phyloP scores from a whole-genome alignment of 164 flowering plant genomes.

The Houttuynia cordata region DNA sequence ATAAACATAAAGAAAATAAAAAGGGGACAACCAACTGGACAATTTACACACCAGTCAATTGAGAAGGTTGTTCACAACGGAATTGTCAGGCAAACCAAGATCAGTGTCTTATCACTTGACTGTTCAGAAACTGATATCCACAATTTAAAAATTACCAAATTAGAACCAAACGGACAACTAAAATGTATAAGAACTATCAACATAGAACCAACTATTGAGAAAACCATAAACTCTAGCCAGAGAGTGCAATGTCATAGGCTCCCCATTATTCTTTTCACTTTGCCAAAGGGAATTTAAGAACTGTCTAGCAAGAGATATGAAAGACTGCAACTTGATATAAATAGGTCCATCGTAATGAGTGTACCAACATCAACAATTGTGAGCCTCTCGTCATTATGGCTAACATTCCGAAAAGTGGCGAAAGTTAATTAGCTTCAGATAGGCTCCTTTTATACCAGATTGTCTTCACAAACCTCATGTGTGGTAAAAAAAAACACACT shows the following conservation, averaged over 20 bases:
- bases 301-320: slow-evolving; percentile 45
- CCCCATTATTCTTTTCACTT: slow-evolving; percentile 44
- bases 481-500: slow-evolving; percentile 20
- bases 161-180: no score
- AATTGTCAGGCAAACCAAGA: no score
- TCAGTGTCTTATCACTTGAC: no score
- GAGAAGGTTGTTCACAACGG: no score
- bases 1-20: no score
- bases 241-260: slow-evolving; percentile 34
- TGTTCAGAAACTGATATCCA: no score
- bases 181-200: no score
- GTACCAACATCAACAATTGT: slow-evolving; percentile 30
- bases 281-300: slow-evolving; percentile 34
- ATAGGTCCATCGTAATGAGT: slow-evolving; percentile 26
- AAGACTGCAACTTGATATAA: slow-evolving; percentile 23
- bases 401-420: slow-evolving; percentile 33
- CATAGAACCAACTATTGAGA: no score
- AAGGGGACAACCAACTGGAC: no score
- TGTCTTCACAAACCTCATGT: slow-evolving; percentile 17
- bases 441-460: slow-evolving; percentile 39
- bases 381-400: slow-evolving; percentile 47
- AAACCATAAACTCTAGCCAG: slow-evolving; percentile 47
- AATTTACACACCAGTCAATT: no score
- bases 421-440: slow-evolving; percentile 4
- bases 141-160: no score